phyloP scores from a whole-genome alignment of 2,329 filamentous ascomycete genomes.

The Fusarium sp. region DNA sequence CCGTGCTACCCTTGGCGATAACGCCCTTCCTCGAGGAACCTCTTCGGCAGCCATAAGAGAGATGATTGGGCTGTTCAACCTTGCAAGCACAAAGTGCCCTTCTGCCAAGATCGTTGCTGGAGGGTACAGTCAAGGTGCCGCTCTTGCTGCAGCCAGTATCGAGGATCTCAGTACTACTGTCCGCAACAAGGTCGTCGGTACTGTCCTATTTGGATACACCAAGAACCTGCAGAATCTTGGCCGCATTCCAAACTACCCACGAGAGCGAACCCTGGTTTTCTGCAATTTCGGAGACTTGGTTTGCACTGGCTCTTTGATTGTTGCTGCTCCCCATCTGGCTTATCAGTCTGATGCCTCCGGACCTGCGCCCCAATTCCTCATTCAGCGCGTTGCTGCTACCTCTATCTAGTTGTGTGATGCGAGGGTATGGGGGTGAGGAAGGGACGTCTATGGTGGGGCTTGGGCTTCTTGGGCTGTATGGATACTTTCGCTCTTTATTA shows the following conservation, averaged over 20 bases:
- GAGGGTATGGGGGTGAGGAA: no score
- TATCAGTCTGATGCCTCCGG: conserved; percentile 25
- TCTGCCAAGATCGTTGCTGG: conserved; percentile 54
- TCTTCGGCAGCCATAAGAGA: conserved; percentile 51
- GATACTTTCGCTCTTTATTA: neutral
- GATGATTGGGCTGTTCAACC: conserved; percentile 52
- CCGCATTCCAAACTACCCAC: conserved; percentile 51
- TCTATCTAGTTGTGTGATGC: neutral
- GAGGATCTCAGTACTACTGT: conserved; percentile 45
- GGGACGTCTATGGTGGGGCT: no score
- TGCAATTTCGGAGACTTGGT: conserved; percentile 50
- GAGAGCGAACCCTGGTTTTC: conserved; percentile 48
- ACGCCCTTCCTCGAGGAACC: conserved; percentile 52
- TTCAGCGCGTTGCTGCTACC: conserved; percentile 15
- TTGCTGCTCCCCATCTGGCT: conserved; percentile 24
- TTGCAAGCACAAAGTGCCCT: conserved; percentile 56
- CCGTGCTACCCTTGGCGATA: conserved; percentile 47
- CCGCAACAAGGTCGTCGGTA: conserved; percentile 49
- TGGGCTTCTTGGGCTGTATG: neutral
- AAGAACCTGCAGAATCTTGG: conserved; percentile 55
- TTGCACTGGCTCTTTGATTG: conserved; percentile 49
- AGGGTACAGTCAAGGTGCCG: conserved; percentile 55
- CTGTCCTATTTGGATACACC: conserved; percentile 54
- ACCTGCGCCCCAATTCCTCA: conserved; percentile 22
- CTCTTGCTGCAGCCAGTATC: conserved; percentile 55